Evolutionary conservation across 2,329 filamentous ascomycete species (phyloP), one percentile per base, ranked within the genome.

Genomic region (Colletotrichum eleusines): DNA sequence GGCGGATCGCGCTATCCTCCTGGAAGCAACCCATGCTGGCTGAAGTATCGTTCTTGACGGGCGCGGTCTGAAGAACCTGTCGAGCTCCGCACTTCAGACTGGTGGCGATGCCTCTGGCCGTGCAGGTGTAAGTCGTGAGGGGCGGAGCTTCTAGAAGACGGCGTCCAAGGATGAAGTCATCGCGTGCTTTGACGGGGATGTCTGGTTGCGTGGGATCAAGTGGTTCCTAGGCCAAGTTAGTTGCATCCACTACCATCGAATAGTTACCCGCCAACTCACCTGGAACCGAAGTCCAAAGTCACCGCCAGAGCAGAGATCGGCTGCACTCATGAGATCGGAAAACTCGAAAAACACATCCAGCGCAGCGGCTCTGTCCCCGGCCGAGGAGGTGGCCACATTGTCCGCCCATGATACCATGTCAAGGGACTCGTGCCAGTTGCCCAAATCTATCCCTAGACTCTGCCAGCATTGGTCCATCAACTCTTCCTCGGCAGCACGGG

Each of bases 161-260:
- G 18, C 81, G 80, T 1, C 87, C 87, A 7, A 86, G 72, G 4
- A 83, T 81, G 71, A 83, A 87, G 74, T 90, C 88, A 9, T 89
- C 86, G 42, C 78, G 82, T 5, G 78, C 76, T 72, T 84, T 85
- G 44, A 74, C 71, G 2, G 83, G 76, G 2, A 92, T 82, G 1
- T 84, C 81, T 1, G 92, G 91, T 31, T 88, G 79, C 1, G 90
- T 90, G 5, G 89, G 79, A 75, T 97, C 93, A 31, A 93, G 78
- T 18, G 74, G 74, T 74, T 85, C 86, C 82, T 86, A 80, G 42
- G 31, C 26, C 23, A 8, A 9, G 58, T 76, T 55, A 74, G 76
- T 44, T 28, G n/a, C 18, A 35, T 33, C n/a, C 18, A n/a, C 26
- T 1, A 16, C 50, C 26, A 28, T 8, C 26, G 18, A 12, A 23